Percentiles rank a stretch among this genome's conserved stretches.
phyloP scores from a whole-genome alignment of 1,139 yeast genomes.

The Yamadazyma spencermartinsiae region DNA sequence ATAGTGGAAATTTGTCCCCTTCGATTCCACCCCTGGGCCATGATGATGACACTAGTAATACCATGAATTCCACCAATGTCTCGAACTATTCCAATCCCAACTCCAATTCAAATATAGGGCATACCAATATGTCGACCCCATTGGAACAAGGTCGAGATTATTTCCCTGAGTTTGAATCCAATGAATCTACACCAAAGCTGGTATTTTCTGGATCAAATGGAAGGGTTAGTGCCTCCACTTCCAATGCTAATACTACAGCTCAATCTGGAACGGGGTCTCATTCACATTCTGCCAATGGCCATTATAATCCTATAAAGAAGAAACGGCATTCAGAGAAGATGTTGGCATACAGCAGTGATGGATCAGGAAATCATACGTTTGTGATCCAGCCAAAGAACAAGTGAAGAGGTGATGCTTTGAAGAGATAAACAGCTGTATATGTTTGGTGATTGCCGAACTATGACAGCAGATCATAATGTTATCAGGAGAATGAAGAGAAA shows the following conservation, averaged over 20 bases:
- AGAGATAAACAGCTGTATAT: background rate
- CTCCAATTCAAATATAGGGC: constrained; percentile 1
- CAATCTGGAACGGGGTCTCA: background rate
- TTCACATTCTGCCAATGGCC: background rate
- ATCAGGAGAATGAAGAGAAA: too few relatives aligned
- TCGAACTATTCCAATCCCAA: constrained; percentile 2
- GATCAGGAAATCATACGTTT: constrained; percentile 43
- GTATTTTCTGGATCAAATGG: constrained; percentile 26
- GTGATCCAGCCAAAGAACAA: constrained; percentile 38
- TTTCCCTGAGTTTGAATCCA: constrained; percentile 13
- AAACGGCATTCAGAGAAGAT: constrained; percentile 30
- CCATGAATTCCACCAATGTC: background rate
- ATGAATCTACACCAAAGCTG: constrained; percentile 22
- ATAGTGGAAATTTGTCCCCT: constrained; percentile 23
- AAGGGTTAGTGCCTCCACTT: constrained; percentile 25
- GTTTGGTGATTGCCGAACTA: background rate
- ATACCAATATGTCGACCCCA: constrained; percentile 15
- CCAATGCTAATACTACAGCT: constrained; percentile 3
- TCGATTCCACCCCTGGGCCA: constrained; percentile 10
- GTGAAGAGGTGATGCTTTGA: background rate
- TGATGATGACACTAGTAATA: background rate
- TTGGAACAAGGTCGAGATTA: constrained; percentile 15
- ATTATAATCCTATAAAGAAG: constrained; percentile 16
- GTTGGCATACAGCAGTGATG: constrained; percentile 46
- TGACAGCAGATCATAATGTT: too few relatives aligned